Base-by-base conservation (phyloP, 2,329 filamentous ascomycete genomes). In the Nothophoma quercina region DNA sequence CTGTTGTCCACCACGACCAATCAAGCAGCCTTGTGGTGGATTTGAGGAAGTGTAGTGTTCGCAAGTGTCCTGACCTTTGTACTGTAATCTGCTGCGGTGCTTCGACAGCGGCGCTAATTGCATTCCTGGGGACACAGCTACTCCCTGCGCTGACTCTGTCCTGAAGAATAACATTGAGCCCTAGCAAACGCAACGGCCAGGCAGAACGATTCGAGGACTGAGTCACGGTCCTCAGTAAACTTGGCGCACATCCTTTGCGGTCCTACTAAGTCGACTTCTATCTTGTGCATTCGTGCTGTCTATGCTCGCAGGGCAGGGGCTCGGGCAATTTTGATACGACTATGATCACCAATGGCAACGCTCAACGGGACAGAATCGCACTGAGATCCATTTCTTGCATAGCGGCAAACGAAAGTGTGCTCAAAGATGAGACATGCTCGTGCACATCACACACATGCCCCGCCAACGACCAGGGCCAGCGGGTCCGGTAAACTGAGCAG, bases 361-460 rank as follows among this genome's bases (percentile, higher is more conserved):
- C 23, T 28, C 15, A 30, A 25, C 22, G 13, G 32, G 28, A 21
- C 23, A 34, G 5, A 12, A 15, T 16, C 26, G 9, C 7, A 10
- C 23, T 19, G 13, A 47, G n/a, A 33, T 19, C 22, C 26, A 33
- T 38, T 15, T 13, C 12, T 23, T 36, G 42, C 23, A 34, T 36
- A 35, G 16, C 39, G 28, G 44, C 18, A 39, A 28, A 43, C 43
- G 25, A 40, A 21, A 40, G 21, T 21, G 29, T 43, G 38, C 25
- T 35, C 36, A 36, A 18, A 53, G 38, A 38, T 32, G 46, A 55
- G 45, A 45, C 41, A 45, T 38, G 45, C 46, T 55, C 45, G 46
- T 50, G 51, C 56, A 50, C 55, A 53, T 58, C 59, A 62, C 42
- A 53, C 54, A 55, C 45, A 50, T 38, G 45, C 51, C 51, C 49